Base-by-base conservation (phyloP, 257 asterid genomes). In the Solanum tacnaense region DNA sequence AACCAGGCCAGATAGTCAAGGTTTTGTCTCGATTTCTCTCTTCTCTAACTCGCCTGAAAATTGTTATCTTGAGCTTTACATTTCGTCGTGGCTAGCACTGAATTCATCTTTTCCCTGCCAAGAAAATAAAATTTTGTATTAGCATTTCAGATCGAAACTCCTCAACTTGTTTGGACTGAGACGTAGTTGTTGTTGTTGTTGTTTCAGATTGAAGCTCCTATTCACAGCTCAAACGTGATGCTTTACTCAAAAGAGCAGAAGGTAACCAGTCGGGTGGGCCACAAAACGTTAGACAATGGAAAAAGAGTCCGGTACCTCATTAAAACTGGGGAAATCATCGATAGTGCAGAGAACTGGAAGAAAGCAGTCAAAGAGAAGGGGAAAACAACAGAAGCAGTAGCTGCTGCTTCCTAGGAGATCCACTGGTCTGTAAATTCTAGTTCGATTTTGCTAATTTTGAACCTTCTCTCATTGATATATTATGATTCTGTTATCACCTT, bases 181-280 rank as follows among this genome's bases (percentile, higher is more conserved):
- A 5, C 9, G 20, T 67, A 67, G 18, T 67, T 67, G 73, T 67
- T 67, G 9, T n/a, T 67, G 9, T n/a, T 56, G 10, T 41, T 41
- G 29, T 85, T 89, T 88, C 96, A 97, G 98, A 91, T 97, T 21
- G 99, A 95, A 91, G 99, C 98, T 2, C 99, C 99, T 1, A 92
- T 97, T 85, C 99, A 97, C 91, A 95, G 99, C 91, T 96, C 99
- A 83, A 97, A 97, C 7, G 99, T 96, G 94, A 97, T 97, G 99
- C 98, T 96, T 52, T 97, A 96, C 91, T 97, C 98, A 6, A 93
- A 94, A 89, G 98, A 94, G 73, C 86, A 96, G 90, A 87, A 94
- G 25, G 97, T 97, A 74, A 94, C 89, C 35, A 97, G 99, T 92
- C 91, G 99, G 82, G 98, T 95, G 39, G 99, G 99, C 74, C 99